Conservation (phyloP, 129 eudicot species). For the Artemisia tridentata region DNA sequence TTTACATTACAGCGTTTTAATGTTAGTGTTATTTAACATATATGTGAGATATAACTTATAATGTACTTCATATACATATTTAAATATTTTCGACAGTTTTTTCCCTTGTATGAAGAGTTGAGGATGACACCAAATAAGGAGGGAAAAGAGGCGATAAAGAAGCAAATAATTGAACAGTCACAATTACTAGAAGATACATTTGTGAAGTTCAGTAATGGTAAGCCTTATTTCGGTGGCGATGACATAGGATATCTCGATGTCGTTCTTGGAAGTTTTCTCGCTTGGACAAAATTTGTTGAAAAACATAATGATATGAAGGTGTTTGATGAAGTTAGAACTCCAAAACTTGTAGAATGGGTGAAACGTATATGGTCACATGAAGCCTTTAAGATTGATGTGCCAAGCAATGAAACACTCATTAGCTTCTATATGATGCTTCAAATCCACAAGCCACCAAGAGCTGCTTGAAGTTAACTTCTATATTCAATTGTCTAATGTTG, state of each 20-base stretch:
- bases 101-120: neutral
- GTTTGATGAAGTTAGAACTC: constrained; percentile 34
- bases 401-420: constrained; percentile 3
- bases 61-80: neutral
- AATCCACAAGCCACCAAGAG: constrained; percentile 15
- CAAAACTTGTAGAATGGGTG: constrained; percentile 31
- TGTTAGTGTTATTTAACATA: too few species aligned
- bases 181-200: constrained; percentile 19
- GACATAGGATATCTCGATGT: constrained; percentile 29
- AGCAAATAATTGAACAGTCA: neutral
- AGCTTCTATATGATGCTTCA: constrained; percentile 12
- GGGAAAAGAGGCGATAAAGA: constrained; percentile 9
- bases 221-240: constrained; percentile 27
- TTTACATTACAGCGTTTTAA: too few species aligned
- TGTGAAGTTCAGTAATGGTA: constrained; percentile 28
- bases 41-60: too few species aligned
- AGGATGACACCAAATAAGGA: constrained; percentile 14
- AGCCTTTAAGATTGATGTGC: constrained; percentile 2
- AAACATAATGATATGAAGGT: neutral
- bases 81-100: constrained; percentile 9
- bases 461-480: neutral
- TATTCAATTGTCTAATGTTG: neutral
- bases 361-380: constrained; percentile 9
- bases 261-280: constrained; percentile 18
- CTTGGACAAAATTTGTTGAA: constrained; percentile 9